Base-by-base conservation (phyloP, 352 stramenopile species). In the Phytophthora hybrid region DNA sequence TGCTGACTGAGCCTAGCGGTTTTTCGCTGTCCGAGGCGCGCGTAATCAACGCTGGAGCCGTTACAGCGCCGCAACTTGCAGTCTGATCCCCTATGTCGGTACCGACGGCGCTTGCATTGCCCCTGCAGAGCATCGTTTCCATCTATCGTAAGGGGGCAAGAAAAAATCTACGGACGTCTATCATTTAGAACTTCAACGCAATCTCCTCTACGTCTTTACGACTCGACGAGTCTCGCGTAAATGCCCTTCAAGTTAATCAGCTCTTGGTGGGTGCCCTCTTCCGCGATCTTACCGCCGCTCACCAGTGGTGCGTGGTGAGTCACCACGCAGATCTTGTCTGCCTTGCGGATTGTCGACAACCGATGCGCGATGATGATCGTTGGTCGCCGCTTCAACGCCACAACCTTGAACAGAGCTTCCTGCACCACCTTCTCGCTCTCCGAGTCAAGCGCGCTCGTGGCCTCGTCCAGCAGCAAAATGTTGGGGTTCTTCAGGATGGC, bases 321-420 rank as follows among this genome's bases (percentile, higher is more conserved):
- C n/a, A n/a, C 83, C 8, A 99, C 96, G 46, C 94, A 90, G 64
- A 99, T 99, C 63, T 93, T 86, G 83, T 99, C 94, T 41, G 94
- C 97, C 81, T 97, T 92, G 66, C 93, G 91, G 66, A 99, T 95
- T 3, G 94, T 99, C 59, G 88, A 97, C 26, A 99, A 74, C 9
- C 97, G 87, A 77, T 99, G 97, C 1, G 96, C 97, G 61, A 98
- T 97, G 44, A 98, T 92, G 59, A 99, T 84, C 29, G 91, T 98
- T 44, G 96, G 98, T 8, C 83, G 84, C 4, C 74, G 74, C 51
- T 88, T 82, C 54, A 83, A 63, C 23, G 81, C 77, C 59, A 88
- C 64, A 14, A 89, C 74, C 62, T 85, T 83, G 68, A 95, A 84
- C 44, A 97, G 69, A 14, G 87, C 85, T 32, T 88, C 74, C 74